Evolutionary conservation across 164 flowering plant genomes (phyloP), one percentile per base, ranked within the genome.

Genomic region (Chloranthus sessilifolius): DNA sequence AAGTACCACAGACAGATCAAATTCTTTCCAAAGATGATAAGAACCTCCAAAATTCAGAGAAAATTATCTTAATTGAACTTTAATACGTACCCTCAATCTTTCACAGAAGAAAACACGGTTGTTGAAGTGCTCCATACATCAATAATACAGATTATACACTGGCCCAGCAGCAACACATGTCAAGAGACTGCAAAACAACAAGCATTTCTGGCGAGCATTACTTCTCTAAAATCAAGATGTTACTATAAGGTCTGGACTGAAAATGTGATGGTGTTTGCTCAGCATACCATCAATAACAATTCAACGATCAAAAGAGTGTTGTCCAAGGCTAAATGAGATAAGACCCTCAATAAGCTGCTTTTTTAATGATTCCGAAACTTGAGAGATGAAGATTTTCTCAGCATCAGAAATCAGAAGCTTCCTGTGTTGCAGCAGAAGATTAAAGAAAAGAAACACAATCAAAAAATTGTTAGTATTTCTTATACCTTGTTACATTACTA

Each of bases 301-400:
- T 71, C 47, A 71, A 43, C 55, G 4, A 47, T 62, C 60, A 5
- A 25, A 47, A 46, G 19, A 45, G 55, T 52, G 34, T 43, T 68
- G 65, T 38, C 58, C 73, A 43, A 67, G 28, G 65, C 76, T 68
- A 62, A 76, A 67, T 43, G 67, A 60, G 57, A 34, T 64, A 26
- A 85, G 77, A 3, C 61, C 75, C 47, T 59, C 69, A 40, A 89
- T 56, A 27, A 89, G 74, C 20, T 63, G 64, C 56, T 50, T 75
- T 70, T 83, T 89, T 74, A 89, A 52, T 26, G 82, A 72, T 43
- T 78, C 77, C 0, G 97, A 95, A 36, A 89, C 63, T 66, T 75
- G 77, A 21, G 89, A 53, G 40, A 67, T 36, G 47, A 75, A 83
- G 20, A 53, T 44, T 47, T 52, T 17, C 69, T 71, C 80, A 22